Conservation (phyloP, 2,329 filamentous ascomycete species). For the Lecanicillium sp. region DNA sequence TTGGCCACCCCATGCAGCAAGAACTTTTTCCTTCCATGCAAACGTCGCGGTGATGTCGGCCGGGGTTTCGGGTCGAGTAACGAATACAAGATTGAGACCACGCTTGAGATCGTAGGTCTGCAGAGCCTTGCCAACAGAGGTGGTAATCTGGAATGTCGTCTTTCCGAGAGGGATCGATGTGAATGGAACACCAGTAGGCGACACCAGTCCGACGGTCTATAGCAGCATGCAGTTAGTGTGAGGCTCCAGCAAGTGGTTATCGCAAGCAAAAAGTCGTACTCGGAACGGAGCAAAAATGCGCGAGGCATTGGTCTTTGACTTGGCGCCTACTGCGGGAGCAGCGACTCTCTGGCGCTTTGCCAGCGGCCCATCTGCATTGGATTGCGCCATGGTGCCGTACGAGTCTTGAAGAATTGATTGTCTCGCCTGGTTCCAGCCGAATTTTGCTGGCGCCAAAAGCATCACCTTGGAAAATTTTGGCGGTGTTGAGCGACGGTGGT, state of each 20-base stretch:
- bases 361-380: slow-evolving; percentile 54
- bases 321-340: slow-evolving; percentile 30
- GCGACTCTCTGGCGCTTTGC: slow-evolving; percentile 71
- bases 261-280: slow-evolving; percentile 46
- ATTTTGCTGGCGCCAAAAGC: slow-evolving; percentile 17
- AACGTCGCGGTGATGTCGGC: slow-evolving; percentile 77
- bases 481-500: slow-evolving; percentile 22
- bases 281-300: slow-evolving; percentile 90
- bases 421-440: slow-evolving; percentile 18
- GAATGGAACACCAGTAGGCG: slow-evolving; percentile 84
- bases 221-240: slow-evolving; percentile 6
- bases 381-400: slow-evolving; percentile 46
- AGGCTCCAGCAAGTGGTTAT: neutral
- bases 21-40: slow-evolving; percentile 80
- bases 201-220: slow-evolving; percentile 88
- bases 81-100: slow-evolving; percentile 86
- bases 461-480: slow-evolving; percentile 26
- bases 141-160: slow-evolving; percentile 95
- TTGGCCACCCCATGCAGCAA: slow-evolving; percentile 80
- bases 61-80: slow-evolving; percentile 86
- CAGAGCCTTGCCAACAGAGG: slow-evolving; percentile 80
- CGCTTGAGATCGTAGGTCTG: slow-evolving; percentile 94
- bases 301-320: slow-evolving; percentile 49
- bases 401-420: neutral
- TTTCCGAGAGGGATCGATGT: slow-evolving; percentile 84